Evolutionary conservation across 768 basidiomycete species (phyloP).

Genomic region (Podaxis carcinomalis): DNA sequence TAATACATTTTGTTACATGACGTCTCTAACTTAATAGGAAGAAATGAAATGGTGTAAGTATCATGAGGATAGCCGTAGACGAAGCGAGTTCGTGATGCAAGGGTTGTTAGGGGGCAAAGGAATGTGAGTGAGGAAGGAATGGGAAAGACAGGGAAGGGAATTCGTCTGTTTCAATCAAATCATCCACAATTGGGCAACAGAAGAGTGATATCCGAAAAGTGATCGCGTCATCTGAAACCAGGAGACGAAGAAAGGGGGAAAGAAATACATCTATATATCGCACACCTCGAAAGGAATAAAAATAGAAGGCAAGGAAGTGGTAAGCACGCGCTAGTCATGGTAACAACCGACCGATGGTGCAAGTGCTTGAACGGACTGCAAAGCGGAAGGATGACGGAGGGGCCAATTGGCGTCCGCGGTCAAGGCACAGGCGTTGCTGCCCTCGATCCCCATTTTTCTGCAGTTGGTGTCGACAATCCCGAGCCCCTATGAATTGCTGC

Average conservation of each 20-base stretch:
- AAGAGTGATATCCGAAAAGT: neutral
- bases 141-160: neutral
- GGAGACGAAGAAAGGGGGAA: neutral
- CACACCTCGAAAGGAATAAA: neutral
- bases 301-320: neutral
- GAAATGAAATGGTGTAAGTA: neutral
- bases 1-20: conserved; percentile 10
- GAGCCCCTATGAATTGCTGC: neutral
- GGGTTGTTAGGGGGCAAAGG: neutral
- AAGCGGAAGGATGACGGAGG: neutral
- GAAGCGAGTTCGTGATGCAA: neutral
- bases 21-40: neutral
- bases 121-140: neutral
- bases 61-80: neutral
- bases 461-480: neutral
- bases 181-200: neutral
- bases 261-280: neutral
- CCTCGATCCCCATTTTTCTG: conserved; percentile 4
- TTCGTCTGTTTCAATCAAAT: neutral
- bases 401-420: neutral
- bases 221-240: neutral
- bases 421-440: neutral
- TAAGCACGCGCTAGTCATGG: neutral
- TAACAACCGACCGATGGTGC: neutral
- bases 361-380: neutral